Conservation (phyloP, 1,284 basidiomycete genomes). For the Cutaneotrichosporon cutaneum region DNA sequence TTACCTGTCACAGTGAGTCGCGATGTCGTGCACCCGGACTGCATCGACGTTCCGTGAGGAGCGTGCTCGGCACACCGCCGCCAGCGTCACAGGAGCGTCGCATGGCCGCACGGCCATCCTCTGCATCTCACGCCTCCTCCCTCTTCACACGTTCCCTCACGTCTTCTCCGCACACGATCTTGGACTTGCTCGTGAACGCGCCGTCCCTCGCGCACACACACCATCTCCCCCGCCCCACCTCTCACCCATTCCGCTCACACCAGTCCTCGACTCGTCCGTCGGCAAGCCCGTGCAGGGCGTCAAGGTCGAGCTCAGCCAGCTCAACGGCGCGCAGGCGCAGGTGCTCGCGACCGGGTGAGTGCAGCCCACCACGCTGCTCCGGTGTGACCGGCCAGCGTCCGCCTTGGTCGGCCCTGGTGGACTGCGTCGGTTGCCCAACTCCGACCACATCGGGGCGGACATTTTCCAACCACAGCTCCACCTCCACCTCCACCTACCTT, state of each 20-base stretch:
- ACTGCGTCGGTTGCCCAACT: not conserved
- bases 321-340: conserved; percentile 49
- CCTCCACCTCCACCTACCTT: conserved; percentile 2
- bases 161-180: too few relatives aligned
- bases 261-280: conserved; percentile 79
- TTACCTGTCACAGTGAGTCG: conserved; percentile 78
- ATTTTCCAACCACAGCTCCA: not conserved
- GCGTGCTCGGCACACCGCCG: too few relatives aligned
- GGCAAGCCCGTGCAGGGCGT: conserved; percentile 67
- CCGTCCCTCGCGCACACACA: not conserved
- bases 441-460: not conserved
- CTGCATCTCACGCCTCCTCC: not conserved
- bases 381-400: not conserved
- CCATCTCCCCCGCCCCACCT: not conserved
- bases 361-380: conserved; percentile 2
- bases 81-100: too few relatives aligned
- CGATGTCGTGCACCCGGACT: not conserved
- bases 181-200: too few relatives aligned
- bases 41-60: too few relatives aligned
- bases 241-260: not conserved
- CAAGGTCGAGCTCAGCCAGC: conserved; percentile 8
- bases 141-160: not conserved
- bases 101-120: not conserved
- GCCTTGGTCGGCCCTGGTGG: conserved; percentile 1
- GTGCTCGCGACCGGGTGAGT: conserved; percentile 64